Conservation (phyloP, 768 basidiomycete genomes). For the Lyophyllum shimeji region DNA sequence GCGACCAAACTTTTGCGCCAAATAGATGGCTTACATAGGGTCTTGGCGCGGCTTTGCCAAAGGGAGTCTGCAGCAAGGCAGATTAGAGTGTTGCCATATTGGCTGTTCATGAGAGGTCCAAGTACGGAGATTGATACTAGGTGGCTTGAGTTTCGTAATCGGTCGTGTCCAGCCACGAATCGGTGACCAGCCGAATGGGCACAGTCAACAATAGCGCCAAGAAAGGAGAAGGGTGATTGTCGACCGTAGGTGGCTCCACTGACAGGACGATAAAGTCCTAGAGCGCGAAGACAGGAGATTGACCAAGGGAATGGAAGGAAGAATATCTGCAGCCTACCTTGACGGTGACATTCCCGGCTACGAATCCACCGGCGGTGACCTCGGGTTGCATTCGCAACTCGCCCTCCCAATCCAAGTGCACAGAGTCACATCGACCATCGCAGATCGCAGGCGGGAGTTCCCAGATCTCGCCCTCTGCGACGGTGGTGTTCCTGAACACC, state of each 20-base stretch:
- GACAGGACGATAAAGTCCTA: slow-evolving; percentile 61
- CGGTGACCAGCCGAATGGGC: slow-evolving; percentile 59
- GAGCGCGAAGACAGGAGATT: slow-evolving; percentile 4
- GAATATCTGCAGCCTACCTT: slow-evolving; percentile 29
- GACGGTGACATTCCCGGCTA: slow-evolving; percentile 38
- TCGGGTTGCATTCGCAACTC: slow-evolving; percentile 39
- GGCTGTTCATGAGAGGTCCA: neutral
- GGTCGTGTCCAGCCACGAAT: slow-evolving; percentile 39
- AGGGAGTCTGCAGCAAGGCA: neutral
- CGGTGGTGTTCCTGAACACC: slow-evolving; percentile 34
- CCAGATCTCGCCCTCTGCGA: slow-evolving; percentile 51
- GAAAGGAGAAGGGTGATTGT: slow-evolving; percentile 31
- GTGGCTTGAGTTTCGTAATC: slow-evolving; percentile 12
- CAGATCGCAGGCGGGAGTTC: slow-evolving; percentile 39
- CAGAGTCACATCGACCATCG: slow-evolving; percentile 19
- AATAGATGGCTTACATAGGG: neutral
- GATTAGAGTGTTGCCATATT: too few relatives aligned
- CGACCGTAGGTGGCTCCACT: slow-evolving; percentile 35
- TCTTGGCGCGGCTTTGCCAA: neutral
- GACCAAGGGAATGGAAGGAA: neutral
- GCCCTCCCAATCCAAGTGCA: slow-evolving; percentile 62
- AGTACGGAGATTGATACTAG: neutral
- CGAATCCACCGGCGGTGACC: slow-evolving; percentile 46
- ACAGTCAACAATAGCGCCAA: slow-evolving; percentile 40
- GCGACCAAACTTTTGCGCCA: too few relatives aligned